Evolutionary conservation across 108 stramenopile genomes (phyloP).

Genomic region (Nitzschia sp.): DNA sequence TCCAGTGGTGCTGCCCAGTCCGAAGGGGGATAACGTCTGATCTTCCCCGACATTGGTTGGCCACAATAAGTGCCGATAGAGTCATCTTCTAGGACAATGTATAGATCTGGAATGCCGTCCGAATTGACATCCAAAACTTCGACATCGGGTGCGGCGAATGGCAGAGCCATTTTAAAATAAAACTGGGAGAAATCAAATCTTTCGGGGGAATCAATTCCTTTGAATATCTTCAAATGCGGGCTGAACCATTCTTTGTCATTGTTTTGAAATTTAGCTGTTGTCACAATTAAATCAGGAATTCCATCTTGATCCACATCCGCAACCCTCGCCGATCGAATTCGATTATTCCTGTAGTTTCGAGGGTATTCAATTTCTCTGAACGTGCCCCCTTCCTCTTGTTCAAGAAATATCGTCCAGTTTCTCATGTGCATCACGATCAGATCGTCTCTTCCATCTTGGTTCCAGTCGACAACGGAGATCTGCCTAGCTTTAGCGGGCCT

Average conservation of each 20-base stretch:
- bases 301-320: slow-evolving; percentile 15
- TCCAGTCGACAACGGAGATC: slow-evolving; percentile 7
- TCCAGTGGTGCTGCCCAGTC: slow-evolving; percentile 6
- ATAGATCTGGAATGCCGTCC: slow-evolving; percentile 15
- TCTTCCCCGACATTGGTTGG: not conserved
- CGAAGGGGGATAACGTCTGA: not conserved
- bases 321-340: not conserved
- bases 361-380: not conserved
- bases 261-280: not conserved
- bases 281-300: slow-evolving; percentile 5
- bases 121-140: slow-evolving; percentile 19
- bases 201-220: not conserved
- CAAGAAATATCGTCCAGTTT: slow-evolving; percentile 5
- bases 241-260: not conserved
- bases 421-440: slow-evolving; percentile 5
- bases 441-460: slow-evolving; percentile 13
- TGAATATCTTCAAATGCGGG: not conserved
- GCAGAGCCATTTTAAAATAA: not conserved
- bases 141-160: slow-evolving; percentile 13
- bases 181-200: slow-evolving; percentile 8
- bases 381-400: slow-evolving; percentile 1
- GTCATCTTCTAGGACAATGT: slow-evolving; percentile 7
- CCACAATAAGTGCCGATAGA: slow-evolving; percentile 2
- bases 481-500: not conserved
- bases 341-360: not conserved